Base-by-base conservation (phyloP, 768 basidiomycete species). In the Leccinum obscurum region DNA sequence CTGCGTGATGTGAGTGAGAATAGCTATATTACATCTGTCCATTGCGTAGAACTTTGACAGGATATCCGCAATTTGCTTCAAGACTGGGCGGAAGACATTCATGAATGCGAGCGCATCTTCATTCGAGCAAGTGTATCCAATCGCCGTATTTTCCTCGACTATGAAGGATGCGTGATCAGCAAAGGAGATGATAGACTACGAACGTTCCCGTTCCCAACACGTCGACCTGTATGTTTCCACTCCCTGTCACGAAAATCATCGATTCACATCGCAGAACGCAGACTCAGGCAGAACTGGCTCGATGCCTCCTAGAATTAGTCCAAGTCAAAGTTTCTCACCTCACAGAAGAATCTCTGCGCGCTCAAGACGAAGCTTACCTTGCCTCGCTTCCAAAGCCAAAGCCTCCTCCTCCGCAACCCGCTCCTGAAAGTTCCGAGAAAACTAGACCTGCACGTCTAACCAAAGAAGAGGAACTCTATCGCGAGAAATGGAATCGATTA, bases 181-280 rank as follows among this genome's bases (percentile, higher is more conserved):
- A 95, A 93, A 77, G 83, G 86, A 70, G 96, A 98, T 63, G 84
- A 84, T 34, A 83, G 95, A 39, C 75, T 98, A 32, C 84, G 95
- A 49, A 91, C 88, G 0, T 98, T 96, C 74, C 95, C 95, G 0
- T 99, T 99, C 75, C 95, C 95, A 4, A 99, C 97, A 1, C 87
- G 95, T 44, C 83, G 97, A 65, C 96, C 97, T 14, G 94, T 95
- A 74, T 60, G 90, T 57, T 52, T 35, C 44, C 39, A 8, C 20
- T 17, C 15, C 4, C 48, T 60, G 6, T 54, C 22, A 37, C 15
- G 13, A 0, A 52, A 55, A 44, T 28, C 28, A 14, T 9, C 17
- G 7, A 30, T 52, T 65, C 28, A 72, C 49, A 13, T 41, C 9
- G 4, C 51, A 51, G 39, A 8, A 34, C 30, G 2, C 62, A 96